phyloP scores from a whole-genome alignment of 1,284 basidiomycete species.

The Stygiomarasmius scandens region DNA sequence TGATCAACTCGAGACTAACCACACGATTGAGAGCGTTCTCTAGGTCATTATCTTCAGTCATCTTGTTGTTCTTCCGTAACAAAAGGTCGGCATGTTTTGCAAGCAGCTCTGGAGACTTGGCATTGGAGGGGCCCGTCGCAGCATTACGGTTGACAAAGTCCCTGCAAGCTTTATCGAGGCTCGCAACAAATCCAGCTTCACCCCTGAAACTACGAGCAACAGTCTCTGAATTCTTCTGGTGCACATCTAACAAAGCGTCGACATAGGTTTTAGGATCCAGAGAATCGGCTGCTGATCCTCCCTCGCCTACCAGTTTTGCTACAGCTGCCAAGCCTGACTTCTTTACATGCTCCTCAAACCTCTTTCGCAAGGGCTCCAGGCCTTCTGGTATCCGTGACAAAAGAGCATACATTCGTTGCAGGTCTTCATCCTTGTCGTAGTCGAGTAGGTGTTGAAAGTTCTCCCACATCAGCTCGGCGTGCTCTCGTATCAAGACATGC shows the following conservation, averaged over 20 bases:
- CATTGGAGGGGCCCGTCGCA: conserved; percentile 80
- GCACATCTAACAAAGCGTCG: conserved; percentile 89
- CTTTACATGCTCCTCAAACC: conserved; percentile 96
- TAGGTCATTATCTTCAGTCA: conserved; percentile 89
- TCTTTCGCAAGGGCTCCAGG: conserved; percentile 88
- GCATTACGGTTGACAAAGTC: conserved; percentile 97
- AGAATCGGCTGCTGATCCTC: conserved; percentile 62
- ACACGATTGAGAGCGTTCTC: conserved; percentile 91
- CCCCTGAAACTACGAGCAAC: conserved; percentile 91
- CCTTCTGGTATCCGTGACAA: conserved; percentile 89
- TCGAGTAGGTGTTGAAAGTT: conserved; percentile 94
- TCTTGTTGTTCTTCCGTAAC: conserved; percentile 94
- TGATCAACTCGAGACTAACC: conserved; percentile 51
- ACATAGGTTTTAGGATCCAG: conserved; percentile 93
- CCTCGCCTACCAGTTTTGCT: conserved; percentile 78
- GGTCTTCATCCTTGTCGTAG: conserved; percentile 91
- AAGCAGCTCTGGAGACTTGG: conserved; percentile 93
- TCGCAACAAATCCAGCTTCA: conserved; percentile 94
- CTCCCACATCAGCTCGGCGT: conserved; percentile 89
- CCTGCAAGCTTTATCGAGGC: conserved; percentile 94
- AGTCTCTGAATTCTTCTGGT: conserved; percentile 90
- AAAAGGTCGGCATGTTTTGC: conserved; percentile 94
- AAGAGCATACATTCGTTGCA: conserved; percentile 94
- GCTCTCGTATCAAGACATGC: conserved; percentile 88
- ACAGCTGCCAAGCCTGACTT: conserved; percentile 85